These are phyloP conservation scores for Wakefieldia striispora DNA, from an alignment of 768 basidiomycete species.

Conservation along the genomic window DNA sequence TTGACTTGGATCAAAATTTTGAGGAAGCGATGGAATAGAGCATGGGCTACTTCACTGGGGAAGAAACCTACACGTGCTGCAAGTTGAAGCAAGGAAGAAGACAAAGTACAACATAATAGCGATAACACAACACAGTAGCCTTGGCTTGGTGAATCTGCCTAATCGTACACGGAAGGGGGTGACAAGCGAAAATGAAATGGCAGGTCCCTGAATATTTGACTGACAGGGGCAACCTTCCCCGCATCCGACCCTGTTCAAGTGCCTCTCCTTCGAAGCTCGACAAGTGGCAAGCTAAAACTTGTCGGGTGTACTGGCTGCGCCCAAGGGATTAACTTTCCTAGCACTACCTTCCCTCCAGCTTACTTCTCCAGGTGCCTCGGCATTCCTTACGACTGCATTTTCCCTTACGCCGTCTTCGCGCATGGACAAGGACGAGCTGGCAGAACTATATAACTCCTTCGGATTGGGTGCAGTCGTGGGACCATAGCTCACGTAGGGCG, in stretches of 20 bases:
- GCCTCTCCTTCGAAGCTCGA: constrained; percentile 48
- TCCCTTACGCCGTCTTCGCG: constrained; percentile 43
- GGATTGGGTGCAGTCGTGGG: constrained; percentile 40
- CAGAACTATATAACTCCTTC: constrained; percentile 41
- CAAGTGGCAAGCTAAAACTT: constrained; percentile 45
- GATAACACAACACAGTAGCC: not conserved
- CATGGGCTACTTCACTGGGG: not conserved
- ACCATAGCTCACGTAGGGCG: constrained; percentile 44
- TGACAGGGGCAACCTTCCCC: not conserved
- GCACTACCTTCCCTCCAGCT: constrained; percentile 40
- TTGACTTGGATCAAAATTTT: not conserved
- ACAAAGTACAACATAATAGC: constrained; percentile 11
- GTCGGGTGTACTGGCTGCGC: constrained; percentile 39
- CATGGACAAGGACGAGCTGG: constrained; percentile 46
- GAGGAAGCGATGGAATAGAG: not conserved
- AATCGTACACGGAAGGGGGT: constrained; percentile 24
- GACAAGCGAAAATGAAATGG: constrained; percentile 13
- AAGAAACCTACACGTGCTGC: not conserved
- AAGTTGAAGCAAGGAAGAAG: not conserved
- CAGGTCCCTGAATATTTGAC: not conserved
- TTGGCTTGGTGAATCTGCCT: constrained; percentile 4
- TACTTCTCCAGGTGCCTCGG: constrained; percentile 45
- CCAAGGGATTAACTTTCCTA: constrained; percentile 44
- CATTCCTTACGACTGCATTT: constrained; percentile 45
- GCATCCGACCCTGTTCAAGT: constrained; percentile 23